These are phyloP conservation scores for Backusella tuberculispora DNA, from an alignment of 192 early-diverging fungal genomes.

Conservation along the genomic window DNA sequence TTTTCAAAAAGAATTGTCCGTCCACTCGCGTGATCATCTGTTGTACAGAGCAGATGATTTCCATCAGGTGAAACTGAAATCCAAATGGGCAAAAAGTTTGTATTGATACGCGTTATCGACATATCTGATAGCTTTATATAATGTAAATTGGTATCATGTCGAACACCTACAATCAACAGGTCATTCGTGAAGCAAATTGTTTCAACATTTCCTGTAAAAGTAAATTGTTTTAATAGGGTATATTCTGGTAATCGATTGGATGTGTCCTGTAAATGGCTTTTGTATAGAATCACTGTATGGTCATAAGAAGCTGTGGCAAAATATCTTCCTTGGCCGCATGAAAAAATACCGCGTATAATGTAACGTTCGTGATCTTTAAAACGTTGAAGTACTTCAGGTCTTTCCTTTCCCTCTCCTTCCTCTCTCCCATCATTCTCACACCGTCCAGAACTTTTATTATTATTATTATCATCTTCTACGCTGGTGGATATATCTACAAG, in stretches of 20 bases:
- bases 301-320: conserved; percentile 76
- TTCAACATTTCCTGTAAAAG: conserved; percentile 63
- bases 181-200: conserved; percentile 59
- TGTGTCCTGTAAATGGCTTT: conserved; percentile 17
- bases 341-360: conserved; percentile 65
- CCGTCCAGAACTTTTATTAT: background rate
- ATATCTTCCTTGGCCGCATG: conserved; percentile 50
- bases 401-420: background rate
- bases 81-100: conserved; percentile 83
- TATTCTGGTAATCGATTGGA: conserved; percentile 15
- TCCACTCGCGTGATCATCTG: conserved; percentile 65
- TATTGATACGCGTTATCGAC: conserved; percentile 52
- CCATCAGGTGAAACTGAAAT: conserved; percentile 61
- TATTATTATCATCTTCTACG: background rate
- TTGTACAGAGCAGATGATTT: conserved; percentile 64
- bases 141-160: conserved; percentile 75
- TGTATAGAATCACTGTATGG: conserved; percentile 66
- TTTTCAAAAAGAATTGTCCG: conserved; percentile 63
- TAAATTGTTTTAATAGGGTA: conserved; percentile 27
- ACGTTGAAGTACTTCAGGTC: conserved; percentile 45
- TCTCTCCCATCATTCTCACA: too few relatives aligned
- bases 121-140: conserved; percentile 58
- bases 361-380: conserved; percentile 78
- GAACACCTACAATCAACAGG: conserved; percentile 60
- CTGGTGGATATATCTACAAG: conserved; percentile 43